These are phyloP conservation scores for Metarhizium brunneum DNA, from an alignment of 2,329 filamentous ascomycete species.

Conservation along the genomic window DNA sequence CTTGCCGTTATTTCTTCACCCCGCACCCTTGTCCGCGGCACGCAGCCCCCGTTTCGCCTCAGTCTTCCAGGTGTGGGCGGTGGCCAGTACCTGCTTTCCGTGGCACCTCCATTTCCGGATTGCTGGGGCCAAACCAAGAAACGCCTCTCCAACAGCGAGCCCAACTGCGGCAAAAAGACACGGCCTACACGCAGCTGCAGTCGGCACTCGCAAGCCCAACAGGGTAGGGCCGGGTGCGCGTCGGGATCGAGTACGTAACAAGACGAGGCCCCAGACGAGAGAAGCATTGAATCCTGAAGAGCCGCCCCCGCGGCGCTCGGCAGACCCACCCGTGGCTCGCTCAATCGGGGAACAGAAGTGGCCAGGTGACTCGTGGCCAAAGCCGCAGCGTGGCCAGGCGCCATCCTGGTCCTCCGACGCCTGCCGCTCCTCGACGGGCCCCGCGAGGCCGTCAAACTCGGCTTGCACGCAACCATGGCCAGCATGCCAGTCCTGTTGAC, in stretches of 20 bases:
- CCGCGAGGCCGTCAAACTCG: neutral
- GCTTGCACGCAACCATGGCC: neutral
- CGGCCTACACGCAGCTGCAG: no score
- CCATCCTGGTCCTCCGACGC: neutral
- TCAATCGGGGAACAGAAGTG: conserved; percentile 1
- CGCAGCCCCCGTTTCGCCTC: neutral
- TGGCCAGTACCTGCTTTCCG: conserved; percentile 2
- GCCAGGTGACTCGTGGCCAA: conserved; percentile 2
- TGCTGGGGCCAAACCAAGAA: neutral
- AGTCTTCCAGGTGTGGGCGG: neutral
- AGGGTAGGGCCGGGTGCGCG: no score
- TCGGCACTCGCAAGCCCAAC: no score
- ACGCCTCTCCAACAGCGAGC: neutral
- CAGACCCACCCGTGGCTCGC: conserved; percentile 1
- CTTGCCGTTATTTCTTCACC: no score
- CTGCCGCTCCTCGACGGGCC: conserved; percentile 1
- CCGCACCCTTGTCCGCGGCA: no score
- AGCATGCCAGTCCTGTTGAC: no score
- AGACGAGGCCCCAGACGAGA: no score
- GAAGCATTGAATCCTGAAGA: neutral
- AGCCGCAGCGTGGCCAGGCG: neutral
- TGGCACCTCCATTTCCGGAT: conserved; percentile 1
- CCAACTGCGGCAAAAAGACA: no score
- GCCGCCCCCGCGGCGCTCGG: neutral
- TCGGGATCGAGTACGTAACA: no score